Base-by-base conservation (phyloP, 2,329 filamentous ascomycete genomes). In the Leptodontidium sp. region DNA sequence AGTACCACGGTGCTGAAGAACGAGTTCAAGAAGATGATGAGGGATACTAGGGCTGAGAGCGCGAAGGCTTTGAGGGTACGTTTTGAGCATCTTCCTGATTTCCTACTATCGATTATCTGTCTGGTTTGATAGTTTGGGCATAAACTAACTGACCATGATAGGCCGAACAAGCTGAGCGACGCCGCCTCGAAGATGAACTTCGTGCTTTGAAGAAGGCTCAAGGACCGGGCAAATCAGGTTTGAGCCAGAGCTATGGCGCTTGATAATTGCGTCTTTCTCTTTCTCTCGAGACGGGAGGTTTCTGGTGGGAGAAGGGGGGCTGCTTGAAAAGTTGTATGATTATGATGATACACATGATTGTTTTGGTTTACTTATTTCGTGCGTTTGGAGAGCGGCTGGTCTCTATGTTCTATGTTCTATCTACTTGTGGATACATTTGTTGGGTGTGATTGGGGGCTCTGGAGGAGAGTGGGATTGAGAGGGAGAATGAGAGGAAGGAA, bases 1-100 rank as follows among this genome's bases (percentile, higher is more conserved):
- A 91, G 89, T 74, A 90, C 88, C 29, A 87, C 87, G 80, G 89
- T 92, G 50, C 77, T 93, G 76, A 89, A 89, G 79, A 90, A 89
- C 71, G 91, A 93, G 78, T 93, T 93, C 78, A 92, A 91, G 83
- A 92, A 91, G 82, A 93, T 93, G 90, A 92, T 93, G 90, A 85
- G 89, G 71, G 90, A 93, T 76, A 88, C 88, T 59, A 86, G 90
- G 70, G 83, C 85, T 1, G 91, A 93, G 78, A 89, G 87, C 70
- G 81, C 88, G 75, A 90, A 86, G 80, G 82, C 85, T 69, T 77
- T 93, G 67, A 88, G 87, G 82, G 90, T 92, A 79, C 81, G 87
- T 82, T 70, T 66, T 40, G 52, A 24, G 64, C 38, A 35, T 47
- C 15, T 65, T 24, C 14, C 5, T 35, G 17, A 11, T 55, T 43